Percentiles rank a stretch among this genome's conserved stretches.
These are phyloP conservation scores for Plasmodium chabaudi DNA, from an alignment of 169 alveolate species.

Conservation along the genomic window DNA sequence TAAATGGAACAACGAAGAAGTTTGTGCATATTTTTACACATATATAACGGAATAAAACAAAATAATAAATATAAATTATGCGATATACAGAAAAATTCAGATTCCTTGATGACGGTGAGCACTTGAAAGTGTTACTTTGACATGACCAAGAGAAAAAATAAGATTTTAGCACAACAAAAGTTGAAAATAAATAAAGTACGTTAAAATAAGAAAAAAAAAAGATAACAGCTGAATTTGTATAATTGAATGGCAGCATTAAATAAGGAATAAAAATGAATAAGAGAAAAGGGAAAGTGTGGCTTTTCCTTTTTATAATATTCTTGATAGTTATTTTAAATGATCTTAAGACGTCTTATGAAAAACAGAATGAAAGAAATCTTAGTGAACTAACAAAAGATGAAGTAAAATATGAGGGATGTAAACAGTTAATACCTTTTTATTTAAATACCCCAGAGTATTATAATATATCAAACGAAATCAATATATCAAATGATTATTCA, in stretches of 20 bases:
- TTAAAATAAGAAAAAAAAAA: background rate
- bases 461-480: constrained; percentile 15
- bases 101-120: no score
- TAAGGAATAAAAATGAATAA: constrained; percentile 1
- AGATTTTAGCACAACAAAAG: no score
- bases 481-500: constrained; percentile 16
- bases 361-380: background rate
- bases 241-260: background rate
- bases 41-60: no score
- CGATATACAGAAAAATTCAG: no score
- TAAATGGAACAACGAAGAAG: no score
- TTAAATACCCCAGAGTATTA: constrained; percentile 24
- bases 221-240: background rate
- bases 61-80: no score
- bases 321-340: background rate
- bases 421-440: constrained; percentile 32
- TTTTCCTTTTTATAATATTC: background rate
- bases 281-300: constrained; percentile 6
- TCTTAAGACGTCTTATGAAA: background rate
- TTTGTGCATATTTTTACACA: no score
- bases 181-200: no score
- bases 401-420: background rate
- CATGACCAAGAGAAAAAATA: no score
- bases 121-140: no score
- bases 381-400: background rate